phyloP scores from a whole-genome alignment of 495 filamentous ascomycete genomes.

The Penicillium longicatenatum region DNA sequence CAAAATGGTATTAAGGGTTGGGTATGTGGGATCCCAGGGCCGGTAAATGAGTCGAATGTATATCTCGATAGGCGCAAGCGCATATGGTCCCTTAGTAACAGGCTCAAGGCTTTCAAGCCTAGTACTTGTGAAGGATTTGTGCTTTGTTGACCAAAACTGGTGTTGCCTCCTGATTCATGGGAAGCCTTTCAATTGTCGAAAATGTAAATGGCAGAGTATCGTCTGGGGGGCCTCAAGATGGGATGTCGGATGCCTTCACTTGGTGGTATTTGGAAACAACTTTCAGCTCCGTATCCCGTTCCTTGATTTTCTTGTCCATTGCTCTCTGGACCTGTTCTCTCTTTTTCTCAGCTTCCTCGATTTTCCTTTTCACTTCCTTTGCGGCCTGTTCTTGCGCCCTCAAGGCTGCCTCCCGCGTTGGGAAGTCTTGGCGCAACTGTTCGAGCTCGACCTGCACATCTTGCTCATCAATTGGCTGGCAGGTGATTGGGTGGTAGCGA shows the following conservation, averaged over 20 bases:
- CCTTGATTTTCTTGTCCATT: conserved; percentile 50
- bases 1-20: neutral
- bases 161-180: neutral
- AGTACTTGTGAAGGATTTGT: neutral
- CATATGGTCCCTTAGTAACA: neutral
- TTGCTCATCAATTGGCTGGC: conserved; percentile 32
- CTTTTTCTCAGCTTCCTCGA: conserved; percentile 43
- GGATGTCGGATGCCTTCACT: conserved; percentile 37
- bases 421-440: conserved; percentile 40
- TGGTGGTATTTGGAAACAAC: conserved; percentile 49
- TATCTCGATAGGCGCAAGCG: neutral
- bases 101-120: neutral
- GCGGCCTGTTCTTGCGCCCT: conserved; percentile 44
- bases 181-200: neutral
- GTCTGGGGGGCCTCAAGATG: conserved; percentile 25
- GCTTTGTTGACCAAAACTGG: neutral
- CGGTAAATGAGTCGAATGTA: neutral
- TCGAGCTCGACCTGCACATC: conserved; percentile 39
- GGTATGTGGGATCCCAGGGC: neutral
- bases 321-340: conserved; percentile 43
- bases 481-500: conserved; percentile 44
- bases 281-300: conserved; percentile 49
- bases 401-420: conserved; percentile 38
- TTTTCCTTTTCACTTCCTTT: conserved; percentile 40
- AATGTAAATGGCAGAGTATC: neutral